phyloP scores from a whole-genome alignment of 352 stramenopile species.

The Phytophthora sansomeana region DNA sequence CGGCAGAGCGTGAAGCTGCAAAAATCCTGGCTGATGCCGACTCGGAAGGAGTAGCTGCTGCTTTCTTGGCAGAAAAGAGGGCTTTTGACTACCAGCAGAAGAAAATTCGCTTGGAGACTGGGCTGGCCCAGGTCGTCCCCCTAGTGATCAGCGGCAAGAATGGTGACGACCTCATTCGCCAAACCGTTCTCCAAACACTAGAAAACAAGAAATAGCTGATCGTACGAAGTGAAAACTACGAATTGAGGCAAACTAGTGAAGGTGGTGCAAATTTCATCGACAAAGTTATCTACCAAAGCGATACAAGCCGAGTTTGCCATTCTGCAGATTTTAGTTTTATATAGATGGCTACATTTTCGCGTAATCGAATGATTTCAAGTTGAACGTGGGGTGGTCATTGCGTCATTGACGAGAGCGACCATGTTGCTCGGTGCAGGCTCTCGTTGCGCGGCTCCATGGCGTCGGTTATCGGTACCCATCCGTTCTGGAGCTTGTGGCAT shows the following conservation, averaged over 20 bases:
- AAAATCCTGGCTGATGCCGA: conserved; percentile 57
- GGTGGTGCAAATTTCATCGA: no score
- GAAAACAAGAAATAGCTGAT: conserved; percentile 28
- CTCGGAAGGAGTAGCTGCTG: conserved; percentile 54
- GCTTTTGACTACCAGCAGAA: conserved; percentile 76
- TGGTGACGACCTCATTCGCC: conserved; percentile 77
- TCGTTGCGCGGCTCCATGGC: not conserved
- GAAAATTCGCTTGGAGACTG: conserved; percentile 61
- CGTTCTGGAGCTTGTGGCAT: not conserved
- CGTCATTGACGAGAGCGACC: not conserved
- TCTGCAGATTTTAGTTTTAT: no score
- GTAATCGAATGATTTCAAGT: no score
- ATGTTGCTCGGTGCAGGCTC: no score
- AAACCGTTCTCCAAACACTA: conserved; percentile 60
- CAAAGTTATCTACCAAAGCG: no score
- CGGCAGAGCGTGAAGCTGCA: conserved; percentile 53
- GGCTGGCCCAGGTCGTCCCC: conserved; percentile 57
- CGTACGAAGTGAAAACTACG: no score
- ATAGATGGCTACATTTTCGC: no score
- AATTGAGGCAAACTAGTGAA: no score
- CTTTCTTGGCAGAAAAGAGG: conserved; percentile 67
- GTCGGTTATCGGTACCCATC: not conserved
- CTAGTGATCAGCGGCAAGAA: conserved; percentile 86
- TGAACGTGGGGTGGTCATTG: no score
- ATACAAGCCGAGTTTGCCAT: no score